A percentile compares a stretch with the other conserved stretches of the same genome.
phyloP scores from a whole-genome alignment of 768 basidiomycete species.

The Fomitopsis serialis region DNA sequence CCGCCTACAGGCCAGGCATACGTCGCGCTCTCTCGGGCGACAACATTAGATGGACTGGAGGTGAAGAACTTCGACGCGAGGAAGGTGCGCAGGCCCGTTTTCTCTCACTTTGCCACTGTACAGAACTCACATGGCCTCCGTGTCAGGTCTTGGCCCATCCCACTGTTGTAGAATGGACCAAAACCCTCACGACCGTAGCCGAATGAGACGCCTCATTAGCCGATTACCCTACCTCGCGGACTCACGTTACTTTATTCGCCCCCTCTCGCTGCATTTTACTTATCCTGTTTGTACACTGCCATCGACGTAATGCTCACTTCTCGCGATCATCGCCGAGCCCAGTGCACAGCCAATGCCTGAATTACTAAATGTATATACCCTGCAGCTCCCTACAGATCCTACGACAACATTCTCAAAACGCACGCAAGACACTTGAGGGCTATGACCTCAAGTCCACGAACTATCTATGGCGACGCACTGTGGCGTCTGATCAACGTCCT shows the following conservation, averaged over 20 bases:
- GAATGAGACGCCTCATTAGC: not conserved
- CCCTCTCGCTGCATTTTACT: not conserved
- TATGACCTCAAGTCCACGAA: not conserved
- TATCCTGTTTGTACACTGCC: too few species aligned
- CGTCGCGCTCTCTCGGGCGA: constrained; percentile 86
- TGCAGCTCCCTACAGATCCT: not conserved
- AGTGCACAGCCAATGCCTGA: too few species aligned
- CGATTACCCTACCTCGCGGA: too few species aligned
- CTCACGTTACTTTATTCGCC: not conserved
- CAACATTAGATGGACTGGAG: constrained; percentile 78
- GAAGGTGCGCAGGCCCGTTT: constrained; percentile 45
- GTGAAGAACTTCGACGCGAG: constrained; percentile 71
- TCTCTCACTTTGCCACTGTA: constrained; percentile 10
- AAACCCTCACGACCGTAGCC: constrained; percentile 51
- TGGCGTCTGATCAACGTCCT: not conserved
- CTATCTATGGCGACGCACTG: not conserved
- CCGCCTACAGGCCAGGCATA: constrained; percentile 71
- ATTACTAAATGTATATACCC: too few species aligned
- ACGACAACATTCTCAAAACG: not conserved
- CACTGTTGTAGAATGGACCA: constrained; percentile 69
- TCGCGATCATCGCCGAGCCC: too few species aligned
- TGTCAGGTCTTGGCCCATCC: constrained; percentile 64
- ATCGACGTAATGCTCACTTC: too few species aligned
- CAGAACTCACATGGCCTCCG: not conserved
- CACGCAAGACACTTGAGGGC: not conserved